phyloP scores from a whole-genome alignment of 805 yeast genomes.

The Candida tallmaniae region DNA sequence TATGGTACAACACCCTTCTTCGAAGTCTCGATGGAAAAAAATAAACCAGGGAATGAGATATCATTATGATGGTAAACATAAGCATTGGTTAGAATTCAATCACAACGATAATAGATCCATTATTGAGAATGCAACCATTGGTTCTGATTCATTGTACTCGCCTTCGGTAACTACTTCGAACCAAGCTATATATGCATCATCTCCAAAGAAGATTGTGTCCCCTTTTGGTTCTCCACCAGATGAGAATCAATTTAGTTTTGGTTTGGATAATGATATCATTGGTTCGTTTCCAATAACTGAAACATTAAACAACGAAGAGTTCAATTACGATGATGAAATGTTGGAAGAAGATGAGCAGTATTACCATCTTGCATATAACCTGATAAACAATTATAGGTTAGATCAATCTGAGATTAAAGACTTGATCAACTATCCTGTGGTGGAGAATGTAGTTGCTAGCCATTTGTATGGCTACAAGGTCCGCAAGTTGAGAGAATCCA shows the following conservation, averaged over 20 bases:
- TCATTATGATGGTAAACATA: slow-evolving; percentile 69
- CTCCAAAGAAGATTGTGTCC: slow-evolving; percentile 18
- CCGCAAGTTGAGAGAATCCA: slow-evolving; percentile 24
- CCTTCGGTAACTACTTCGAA: slow-evolving; percentile 24
- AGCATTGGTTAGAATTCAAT: slow-evolving; percentile 64
- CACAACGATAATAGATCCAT: slow-evolving; percentile 9
- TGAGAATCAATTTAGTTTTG: neutral
- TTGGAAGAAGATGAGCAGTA: slow-evolving; percentile 35
- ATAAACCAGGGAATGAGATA: slow-evolving; percentile 82
- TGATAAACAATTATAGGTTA: slow-evolving; percentile 28
- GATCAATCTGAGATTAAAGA: slow-evolving; percentile 31
- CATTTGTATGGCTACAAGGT: slow-evolving; percentile 41
- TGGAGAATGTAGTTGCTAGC: slow-evolving; percentile 37
- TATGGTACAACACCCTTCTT: slow-evolving; percentile 61
- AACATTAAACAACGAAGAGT: slow-evolving; percentile 16
- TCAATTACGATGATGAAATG: slow-evolving; percentile 28
- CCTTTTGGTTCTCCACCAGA: slow-evolving; percentile 4
- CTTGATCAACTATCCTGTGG: slow-evolving; percentile 39
- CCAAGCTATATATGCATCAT: slow-evolving; percentile 26
- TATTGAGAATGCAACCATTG: slow-evolving; percentile 11
- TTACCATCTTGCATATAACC: slow-evolving; percentile 28
- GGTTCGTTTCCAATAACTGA: slow-evolving; percentile 17
- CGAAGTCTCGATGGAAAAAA: slow-evolving; percentile 59
- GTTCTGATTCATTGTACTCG: slow-evolving; percentile 9
- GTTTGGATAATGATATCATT: slow-evolving; percentile 3